Evolutionary conservation across 1,139 yeast genomes (phyloP).

Genomic region (Kodamaea derodonti): DNA sequence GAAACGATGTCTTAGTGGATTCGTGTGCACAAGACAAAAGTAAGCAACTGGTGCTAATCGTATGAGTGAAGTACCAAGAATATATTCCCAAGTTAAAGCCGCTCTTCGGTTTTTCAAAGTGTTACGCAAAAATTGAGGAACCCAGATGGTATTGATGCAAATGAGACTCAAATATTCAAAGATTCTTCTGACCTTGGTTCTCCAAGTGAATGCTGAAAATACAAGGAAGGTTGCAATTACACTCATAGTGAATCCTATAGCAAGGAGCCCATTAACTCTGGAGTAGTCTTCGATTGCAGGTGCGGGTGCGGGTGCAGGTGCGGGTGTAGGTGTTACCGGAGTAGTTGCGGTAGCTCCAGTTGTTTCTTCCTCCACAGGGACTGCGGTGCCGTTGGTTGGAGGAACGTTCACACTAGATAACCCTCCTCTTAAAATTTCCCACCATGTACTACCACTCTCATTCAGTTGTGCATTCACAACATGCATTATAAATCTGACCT

Average conservation of each 20-base stretch:
- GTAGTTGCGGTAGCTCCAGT: slow-evolving; percentile 7
- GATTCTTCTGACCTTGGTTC: slow-evolving; percentile 47
- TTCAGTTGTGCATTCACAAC: slow-evolving; percentile 71
- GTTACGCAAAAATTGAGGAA: slow-evolving; percentile 86
- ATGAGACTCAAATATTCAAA: slow-evolving; percentile 57
- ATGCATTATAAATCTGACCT: slow-evolving; percentile 67
- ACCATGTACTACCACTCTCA: slow-evolving; percentile 63
- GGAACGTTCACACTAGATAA: slow-evolving; percentile 4
- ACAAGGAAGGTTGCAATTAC: slow-evolving; percentile 58
- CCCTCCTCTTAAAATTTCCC: slow-evolving; percentile 57
- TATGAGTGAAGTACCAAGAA: slow-evolving; percentile 60
- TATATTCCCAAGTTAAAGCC: slow-evolving; percentile 67
- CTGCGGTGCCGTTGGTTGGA: not conserved
- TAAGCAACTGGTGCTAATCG: slow-evolving; percentile 66
- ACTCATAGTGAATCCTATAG: slow-evolving; percentile 52
- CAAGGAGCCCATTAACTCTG: slow-evolving; percentile 47
- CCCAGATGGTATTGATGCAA: slow-evolving; percentile 70
- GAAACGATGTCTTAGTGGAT: slow-evolving; percentile 53
- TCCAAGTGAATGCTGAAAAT: slow-evolving; percentile 62
- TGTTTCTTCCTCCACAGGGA: slow-evolving; percentile 5
- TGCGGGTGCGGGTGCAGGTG: slow-evolving; percentile 7
- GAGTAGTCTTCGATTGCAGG: slow-evolving; percentile 47
- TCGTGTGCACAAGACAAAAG: slow-evolving; percentile 41
- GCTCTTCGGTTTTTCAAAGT: slow-evolving; percentile 66
- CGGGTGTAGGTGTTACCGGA: slow-evolving; percentile 8